Evolutionary conservation across 176 grass and related monocot species (phyloP).

Genomic region (Oryza brachyantha): DNA sequence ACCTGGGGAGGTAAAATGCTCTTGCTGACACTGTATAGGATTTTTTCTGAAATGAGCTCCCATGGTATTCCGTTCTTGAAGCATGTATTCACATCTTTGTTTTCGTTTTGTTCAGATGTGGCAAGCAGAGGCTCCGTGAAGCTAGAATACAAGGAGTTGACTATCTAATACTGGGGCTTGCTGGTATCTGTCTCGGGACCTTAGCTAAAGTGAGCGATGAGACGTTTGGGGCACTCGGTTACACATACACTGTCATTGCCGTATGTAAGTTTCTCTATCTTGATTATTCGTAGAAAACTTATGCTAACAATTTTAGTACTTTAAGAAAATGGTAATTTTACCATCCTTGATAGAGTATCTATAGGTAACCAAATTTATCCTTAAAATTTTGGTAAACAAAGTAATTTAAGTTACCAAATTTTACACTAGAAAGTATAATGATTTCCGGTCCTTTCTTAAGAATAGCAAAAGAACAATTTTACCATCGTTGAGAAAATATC

Average conservation of each 20-base stretch:
- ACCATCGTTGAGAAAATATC: no score
- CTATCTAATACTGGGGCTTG: slow-evolving; percentile 71
- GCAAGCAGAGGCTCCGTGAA: slow-evolving; percentile 81
- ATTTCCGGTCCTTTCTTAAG: no score
- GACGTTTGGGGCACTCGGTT: slow-evolving; percentile 77
- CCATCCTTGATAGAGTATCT: no score
- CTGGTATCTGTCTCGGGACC: slow-evolving; percentile 79
- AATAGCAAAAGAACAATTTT: no score
- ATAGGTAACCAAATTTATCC: no score
- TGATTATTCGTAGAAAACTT: no score
- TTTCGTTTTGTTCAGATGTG: slow-evolving; percentile 44
- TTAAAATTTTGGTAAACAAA: no score
- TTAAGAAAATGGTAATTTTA: no score
- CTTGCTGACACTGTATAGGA: not conserved
- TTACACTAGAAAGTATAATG: no score
- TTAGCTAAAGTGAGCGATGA: slow-evolving; percentile 90
- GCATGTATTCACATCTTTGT: not conserved
- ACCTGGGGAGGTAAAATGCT: slow-evolving; percentile 60
- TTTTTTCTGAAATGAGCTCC: not conserved
- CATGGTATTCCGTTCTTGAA: not conserved
- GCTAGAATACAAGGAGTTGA: slow-evolving; percentile 87
- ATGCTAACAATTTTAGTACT: no score
- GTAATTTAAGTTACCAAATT: no score
- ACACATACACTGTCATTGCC: slow-evolving; percentile 85
- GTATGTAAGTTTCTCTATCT: slow-evolving; percentile 67